Evolutionary conservation across 768 basidiomycete species (phyloP), one percentile per base, ranked within the genome.

Genomic region (Phlebiopsis flavidoalba): DNA sequence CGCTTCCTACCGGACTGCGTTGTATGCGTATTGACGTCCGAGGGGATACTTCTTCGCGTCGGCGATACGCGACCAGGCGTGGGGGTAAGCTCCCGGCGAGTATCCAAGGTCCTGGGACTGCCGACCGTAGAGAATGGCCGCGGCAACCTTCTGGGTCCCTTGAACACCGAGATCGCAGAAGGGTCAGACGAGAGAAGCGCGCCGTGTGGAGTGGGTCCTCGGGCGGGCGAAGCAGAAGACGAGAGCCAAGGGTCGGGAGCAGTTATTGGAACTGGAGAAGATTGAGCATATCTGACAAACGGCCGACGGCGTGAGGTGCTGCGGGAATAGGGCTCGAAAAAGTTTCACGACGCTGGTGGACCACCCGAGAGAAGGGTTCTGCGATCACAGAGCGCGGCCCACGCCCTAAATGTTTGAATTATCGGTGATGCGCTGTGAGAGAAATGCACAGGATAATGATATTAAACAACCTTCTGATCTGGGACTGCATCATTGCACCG

Each of bases 291-390:
- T 21, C 49, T 19, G 21, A 43, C 40, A 43, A 17, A 43, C 17
- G 40, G 40, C 40, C 40, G 12, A 43, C 40, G 26, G 26, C 36
- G 40, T 56, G 19, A 11, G 35, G 17, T 10, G 33, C 17, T 8
- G n/a, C 37, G 36, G 8, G 55, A 45, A 56, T 37, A 15, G 55
- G 55, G 40, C 55, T 56, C 19, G 55, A 56, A 17, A 17, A 40
- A n/a, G 36, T n/a, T 22, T 14, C 55, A 22, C 37, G 50, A 33
- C 59, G 66, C 31, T 14, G 12, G 52, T 37, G 71, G 60, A 3
- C 40, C 40, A 17, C 40, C 40, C 40, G 40, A 43, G 40, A 43
- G 40, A 43, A 17, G 12, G 40, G 17, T 17, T 17, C 17, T 43
- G 40, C 17, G 40, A 17, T 43, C 40, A 17, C 17, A 43, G 12